Base-by-base conservation (phyloP, 139 green algal genomes). In the Mychonastes homosphaera region DNA sequence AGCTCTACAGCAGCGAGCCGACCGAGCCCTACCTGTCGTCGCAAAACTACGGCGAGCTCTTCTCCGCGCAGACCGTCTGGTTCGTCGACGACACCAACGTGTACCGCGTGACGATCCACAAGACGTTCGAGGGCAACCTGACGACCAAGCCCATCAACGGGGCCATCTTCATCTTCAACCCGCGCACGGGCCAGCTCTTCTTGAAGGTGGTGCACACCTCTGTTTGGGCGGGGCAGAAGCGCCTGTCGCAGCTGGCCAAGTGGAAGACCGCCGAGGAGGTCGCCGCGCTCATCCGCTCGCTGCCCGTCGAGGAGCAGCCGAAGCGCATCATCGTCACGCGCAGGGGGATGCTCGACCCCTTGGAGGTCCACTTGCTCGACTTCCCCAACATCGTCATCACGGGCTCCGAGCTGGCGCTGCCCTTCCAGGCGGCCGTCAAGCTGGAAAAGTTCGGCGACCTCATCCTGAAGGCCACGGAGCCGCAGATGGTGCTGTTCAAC, bases 351-450 rank as follows among this genome's bases (percentile, higher is more conserved):
- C 78, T 99, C 21, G 93, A 99, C 79, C 93, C 93, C 13, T 76
- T 99, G 56, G 93, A 99, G 79, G 92, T 98, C 24, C 92, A 99
- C 73, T 63, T 96, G 64, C 83, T 99, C 27, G 93, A 99, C 70
- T 99, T 98, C 80, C 93, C 93, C 55, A 99, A 99, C 87, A 99
- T 99, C 61, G 92, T 98, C 71, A 97, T 99, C 84, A 98, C 92
- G 0, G 93, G 92, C 41, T 90, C 74, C 19, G 93, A 99, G 81
- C 88, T 99, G 77, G 88, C 97, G 81, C 83, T 99, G 74, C 93
- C 93, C n/a, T 99, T 99, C 87, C 92, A 99, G 79, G 87, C 86
- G 6, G 89, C 84, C 39, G 83, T 91, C 45, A 96, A 97, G 80
- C 90, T 99, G 48, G 93, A 99, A 79, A 99, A 99, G 83, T 95